Percentiles rank a stretch among this genome's conserved stretches.
phyloP scores from a whole-genome alignment of 2,329 filamentous ascomycete genomes.

The Fusarium tanahbumbuense region DNA sequence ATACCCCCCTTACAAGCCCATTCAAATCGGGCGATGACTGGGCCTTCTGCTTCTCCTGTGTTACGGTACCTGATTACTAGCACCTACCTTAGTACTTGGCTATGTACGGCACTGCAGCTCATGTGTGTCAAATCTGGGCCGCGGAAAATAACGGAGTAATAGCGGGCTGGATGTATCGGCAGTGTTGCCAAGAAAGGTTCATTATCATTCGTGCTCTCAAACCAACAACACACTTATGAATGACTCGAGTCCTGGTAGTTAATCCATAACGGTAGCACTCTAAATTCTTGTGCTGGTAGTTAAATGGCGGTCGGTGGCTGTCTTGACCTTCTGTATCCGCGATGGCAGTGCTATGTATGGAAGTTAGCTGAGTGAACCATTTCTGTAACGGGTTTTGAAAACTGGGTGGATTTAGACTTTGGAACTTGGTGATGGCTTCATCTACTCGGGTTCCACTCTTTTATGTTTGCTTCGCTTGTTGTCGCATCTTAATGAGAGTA shows the following conservation, averaged over 20 bases:
- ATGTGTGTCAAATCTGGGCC: constrained; percentile 1
- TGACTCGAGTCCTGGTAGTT: constrained; percentile 12
- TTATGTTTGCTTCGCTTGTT: neutral
- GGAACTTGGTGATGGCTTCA: constrained; percentile 24
- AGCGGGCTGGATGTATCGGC: constrained; percentile 15
- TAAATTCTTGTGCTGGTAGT: neutral
- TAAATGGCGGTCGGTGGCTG: neutral
- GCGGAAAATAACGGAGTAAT: constrained; percentile 19
- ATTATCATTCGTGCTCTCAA: neutral
- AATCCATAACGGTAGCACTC: neutral
- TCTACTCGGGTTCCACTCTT: neutral
- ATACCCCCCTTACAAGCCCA: neutral
- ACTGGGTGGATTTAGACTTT: constrained; percentile 19
- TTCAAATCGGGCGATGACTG: constrained; percentile 5
- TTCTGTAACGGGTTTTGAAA: constrained; percentile 1
- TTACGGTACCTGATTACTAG: neutral
- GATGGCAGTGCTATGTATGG: neutral
- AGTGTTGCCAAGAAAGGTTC: constrained; percentile 5
- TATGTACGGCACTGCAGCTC: neutral
- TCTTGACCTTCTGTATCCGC: neutral
- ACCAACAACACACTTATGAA: neutral
- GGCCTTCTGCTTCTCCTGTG: neutral
- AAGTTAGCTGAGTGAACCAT: neutral
- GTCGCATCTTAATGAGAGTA: neutral
- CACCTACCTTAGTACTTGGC: no score